These are phyloP conservation scores for Zygnema circumcarinatum DNA, from an alignment of 139 green algal species.

Conservation along the genomic window DNA sequence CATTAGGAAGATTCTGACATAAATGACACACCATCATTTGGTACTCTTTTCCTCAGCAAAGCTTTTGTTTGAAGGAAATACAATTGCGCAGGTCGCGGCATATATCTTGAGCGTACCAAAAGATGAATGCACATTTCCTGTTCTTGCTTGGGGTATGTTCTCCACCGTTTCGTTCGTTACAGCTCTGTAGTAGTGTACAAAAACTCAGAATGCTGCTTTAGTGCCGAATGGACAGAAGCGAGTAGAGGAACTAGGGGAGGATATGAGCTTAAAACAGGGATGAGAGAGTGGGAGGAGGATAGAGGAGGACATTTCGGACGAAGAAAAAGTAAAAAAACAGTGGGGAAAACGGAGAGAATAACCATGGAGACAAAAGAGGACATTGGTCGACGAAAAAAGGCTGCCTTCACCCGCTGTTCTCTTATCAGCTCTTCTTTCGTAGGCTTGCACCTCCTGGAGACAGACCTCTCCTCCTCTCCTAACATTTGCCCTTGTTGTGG, in stretches of 20 bases:
- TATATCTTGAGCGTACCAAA: slow-evolving; percentile 3
- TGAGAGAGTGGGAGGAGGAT: too few relatives aligned
- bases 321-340: background rate
- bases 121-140: slow-evolving; percentile 1
- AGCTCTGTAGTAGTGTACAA: background rate
- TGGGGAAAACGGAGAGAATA: background rate
- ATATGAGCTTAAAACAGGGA: too few relatives aligned
- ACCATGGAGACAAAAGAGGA: background rate
- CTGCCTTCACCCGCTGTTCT: background rate
- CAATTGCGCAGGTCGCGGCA: background rate
- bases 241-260: background rate
- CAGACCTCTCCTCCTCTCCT: too few relatives aligned
- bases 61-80: slow-evolving; percentile 1
- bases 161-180: background rate
- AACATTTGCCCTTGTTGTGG: too few relatives aligned
- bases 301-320: too few relatives aligned
- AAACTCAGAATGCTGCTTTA: background rate
- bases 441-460: too few relatives aligned
- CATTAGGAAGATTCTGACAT: too few relatives aligned
- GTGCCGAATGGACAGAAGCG: background rate
- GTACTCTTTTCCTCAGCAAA: too few relatives aligned
- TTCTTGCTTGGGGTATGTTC: background rate
- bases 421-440: background rate
- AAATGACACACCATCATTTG: too few relatives aligned
- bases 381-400: background rate